A percentile compares a stretch with the other conserved stretches of the same genome.
phyloP scores from a whole-genome alignment of 441 rosid genomes.

The Brassica hybrid region DNA sequence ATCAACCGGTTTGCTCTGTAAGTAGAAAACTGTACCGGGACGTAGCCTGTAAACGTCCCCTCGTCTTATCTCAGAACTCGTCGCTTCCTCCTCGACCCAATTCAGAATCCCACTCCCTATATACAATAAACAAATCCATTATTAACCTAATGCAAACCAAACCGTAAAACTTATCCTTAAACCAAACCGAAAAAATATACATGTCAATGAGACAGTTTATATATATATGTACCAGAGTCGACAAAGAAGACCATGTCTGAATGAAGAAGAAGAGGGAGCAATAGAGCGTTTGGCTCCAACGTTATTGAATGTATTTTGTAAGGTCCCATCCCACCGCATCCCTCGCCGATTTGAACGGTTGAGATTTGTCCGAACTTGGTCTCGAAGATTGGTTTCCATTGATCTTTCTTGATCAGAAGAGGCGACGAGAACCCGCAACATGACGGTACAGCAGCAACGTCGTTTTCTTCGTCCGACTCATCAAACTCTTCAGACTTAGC shows the following conservation, averaged over 20 bases:
- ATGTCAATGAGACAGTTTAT: not conserved
- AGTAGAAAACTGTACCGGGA: constrained; percentile 64
- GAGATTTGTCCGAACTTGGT: constrained; percentile 67
- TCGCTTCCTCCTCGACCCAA: constrained; percentile 55
- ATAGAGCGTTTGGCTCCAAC: constrained; percentile 71
- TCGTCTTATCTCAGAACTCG: constrained; percentile 46
- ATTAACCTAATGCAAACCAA: not conserved
- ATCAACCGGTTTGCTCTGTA: constrained; percentile 53
- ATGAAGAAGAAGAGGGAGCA: constrained; percentile 84
- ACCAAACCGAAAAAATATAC: constrained; percentile 4
- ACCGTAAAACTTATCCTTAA: not conserved
- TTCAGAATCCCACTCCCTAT: constrained; percentile 69
- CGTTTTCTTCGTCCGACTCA: constrained; percentile 17
- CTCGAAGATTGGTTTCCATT: constrained; percentile 51
- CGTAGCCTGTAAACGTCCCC: constrained; percentile 68
- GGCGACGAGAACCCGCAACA: constrained; percentile 45
- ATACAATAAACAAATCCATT: constrained; percentile 9
- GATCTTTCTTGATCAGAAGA: constrained; percentile 53
- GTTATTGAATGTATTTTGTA: constrained; percentile 75
- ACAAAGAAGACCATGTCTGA: constrained; percentile 83
- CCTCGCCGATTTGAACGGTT: constrained; percentile 49
- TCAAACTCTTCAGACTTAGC: constrained; percentile 36
- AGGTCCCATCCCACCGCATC: constrained; percentile 56
- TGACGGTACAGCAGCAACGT: constrained; percentile 15
- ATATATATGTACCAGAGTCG: constrained; percentile 54